These are phyloP conservation scores for Colletotrichum cereale DNA, from an alignment of 2,329 filamentous ascomycete genomes.

Conservation along the genomic window DNA sequence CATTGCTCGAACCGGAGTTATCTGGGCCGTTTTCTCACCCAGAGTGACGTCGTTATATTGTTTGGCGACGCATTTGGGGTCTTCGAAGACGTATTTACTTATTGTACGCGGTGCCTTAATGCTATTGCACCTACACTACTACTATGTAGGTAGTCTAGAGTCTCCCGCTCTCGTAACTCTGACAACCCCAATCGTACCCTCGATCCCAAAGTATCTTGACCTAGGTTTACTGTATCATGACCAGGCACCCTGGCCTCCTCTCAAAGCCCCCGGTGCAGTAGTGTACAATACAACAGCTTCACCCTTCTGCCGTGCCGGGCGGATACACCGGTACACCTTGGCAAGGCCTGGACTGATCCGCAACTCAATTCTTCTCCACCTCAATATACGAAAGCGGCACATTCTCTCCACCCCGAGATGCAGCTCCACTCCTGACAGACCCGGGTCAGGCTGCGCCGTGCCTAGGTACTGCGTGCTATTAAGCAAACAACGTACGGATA, in stretches of 20 bases:
- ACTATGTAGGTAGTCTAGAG: background rate
- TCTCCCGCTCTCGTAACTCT: conserved; percentile 13
- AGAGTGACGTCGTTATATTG: conserved; percentile 24
- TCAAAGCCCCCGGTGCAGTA: conserved; percentile 1
- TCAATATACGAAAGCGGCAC: conserved; percentile 6
- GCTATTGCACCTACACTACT: background rate
- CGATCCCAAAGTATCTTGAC: background rate
- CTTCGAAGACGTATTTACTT: background rate
- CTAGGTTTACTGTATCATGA: background rate
- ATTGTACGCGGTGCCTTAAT: no score
- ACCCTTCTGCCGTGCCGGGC: conserved; percentile 4
- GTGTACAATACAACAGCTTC: background rate
- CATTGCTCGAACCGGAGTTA: conserved; percentile 1
- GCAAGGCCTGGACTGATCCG: conserved; percentile 28
- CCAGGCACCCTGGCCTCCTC: background rate
- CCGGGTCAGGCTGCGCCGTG: background rate
- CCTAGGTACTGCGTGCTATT: background rate
- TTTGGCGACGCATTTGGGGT: background rate
- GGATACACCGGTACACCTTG: conserved; percentile 26
- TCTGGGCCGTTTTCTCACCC: background rate
- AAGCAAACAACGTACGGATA: background rate
- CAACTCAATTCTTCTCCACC: conserved; percentile 15
- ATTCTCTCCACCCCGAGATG: conserved; percentile 13
- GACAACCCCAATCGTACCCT: conserved; percentile 9
- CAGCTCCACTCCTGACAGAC: conserved; percentile 6